Evolutionary conservation across 768 basidiomycete species (phyloP).

Genomic region (Collybia sp.): DNA sequence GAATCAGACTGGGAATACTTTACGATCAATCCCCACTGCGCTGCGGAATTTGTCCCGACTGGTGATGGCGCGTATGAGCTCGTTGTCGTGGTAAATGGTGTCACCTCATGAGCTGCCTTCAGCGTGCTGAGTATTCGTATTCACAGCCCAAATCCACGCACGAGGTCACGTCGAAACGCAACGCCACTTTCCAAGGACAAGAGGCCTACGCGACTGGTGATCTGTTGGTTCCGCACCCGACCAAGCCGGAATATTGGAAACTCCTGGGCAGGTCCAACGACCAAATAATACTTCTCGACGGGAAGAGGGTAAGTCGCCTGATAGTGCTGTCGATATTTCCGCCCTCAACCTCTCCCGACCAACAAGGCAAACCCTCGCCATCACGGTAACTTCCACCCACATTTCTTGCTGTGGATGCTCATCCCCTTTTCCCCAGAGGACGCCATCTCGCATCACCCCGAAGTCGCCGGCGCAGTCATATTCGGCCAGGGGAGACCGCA

Average conservation of each 20-base stretch:
- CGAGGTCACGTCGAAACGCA: too few species aligned
- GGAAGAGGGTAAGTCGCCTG: not conserved
- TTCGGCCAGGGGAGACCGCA: not conserved
- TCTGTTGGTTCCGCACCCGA: not conserved
- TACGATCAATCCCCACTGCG: constrained; percentile 8
- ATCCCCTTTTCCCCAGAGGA: not conserved
- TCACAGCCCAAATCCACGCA: not conserved
- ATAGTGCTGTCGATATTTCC: too few species aligned
- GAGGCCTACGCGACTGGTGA: not conserved
- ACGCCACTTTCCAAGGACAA: too few species aligned
- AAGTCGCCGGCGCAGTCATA: not conserved
- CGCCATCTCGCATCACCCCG: not conserved
- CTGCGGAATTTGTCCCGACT: constrained; percentile 10
- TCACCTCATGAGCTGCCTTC: too few species aligned
- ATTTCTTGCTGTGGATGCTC: too few species aligned
- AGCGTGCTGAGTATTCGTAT: constrained; percentile 10
- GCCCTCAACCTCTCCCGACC: too few species aligned
- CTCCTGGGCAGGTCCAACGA: not conserved
- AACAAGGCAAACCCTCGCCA: too few species aligned
- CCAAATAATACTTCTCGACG: not conserved
- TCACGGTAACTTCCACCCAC: too few species aligned
- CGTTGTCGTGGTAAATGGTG: constrained; percentile 9
- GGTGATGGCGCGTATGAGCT: constrained; percentile 16
- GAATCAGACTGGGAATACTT: constrained; percentile 18
- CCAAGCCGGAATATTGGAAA: not conserved